phyloP scores from a whole-genome alignment of 257 asterid species.

The Solanum lycopersicoides region DNA sequence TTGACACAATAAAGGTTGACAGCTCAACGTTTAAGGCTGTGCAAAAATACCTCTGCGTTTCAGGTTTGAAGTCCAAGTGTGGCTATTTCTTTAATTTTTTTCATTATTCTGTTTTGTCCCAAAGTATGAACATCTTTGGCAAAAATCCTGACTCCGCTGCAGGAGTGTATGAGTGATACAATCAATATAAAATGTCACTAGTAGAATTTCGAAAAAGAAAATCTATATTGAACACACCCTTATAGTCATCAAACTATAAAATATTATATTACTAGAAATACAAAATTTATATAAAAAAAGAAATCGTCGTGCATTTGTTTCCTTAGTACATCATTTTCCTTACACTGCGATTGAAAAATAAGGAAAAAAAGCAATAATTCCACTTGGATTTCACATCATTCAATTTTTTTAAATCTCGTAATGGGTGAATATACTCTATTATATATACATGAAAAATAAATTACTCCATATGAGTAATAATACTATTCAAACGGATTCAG shows the following conservation, averaged over 20 bases:
- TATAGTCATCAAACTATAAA: not conserved
- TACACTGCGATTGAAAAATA: not conserved
- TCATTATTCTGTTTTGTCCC: no score
- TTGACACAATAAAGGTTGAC: no score
- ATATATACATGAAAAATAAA: not conserved
- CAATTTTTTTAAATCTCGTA: not conserved
- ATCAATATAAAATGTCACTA: no score
- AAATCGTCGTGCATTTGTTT: not conserved
- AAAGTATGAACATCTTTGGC: no score
- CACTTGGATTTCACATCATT: not conserved
- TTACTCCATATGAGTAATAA: not conserved
- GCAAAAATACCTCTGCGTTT: no score
- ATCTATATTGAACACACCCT: not conserved
- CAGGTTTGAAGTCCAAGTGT: no score
- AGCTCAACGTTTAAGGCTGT: no score
- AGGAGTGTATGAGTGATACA: no score
- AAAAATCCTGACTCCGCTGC: no score
- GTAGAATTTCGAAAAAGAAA: no score
- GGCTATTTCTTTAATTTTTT: no score
- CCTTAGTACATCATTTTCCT: not conserved
- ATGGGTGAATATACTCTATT: not conserved
- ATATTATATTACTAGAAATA: not conserved
- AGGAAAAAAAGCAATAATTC: not conserved
- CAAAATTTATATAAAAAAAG: not conserved
- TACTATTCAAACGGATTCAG: not conserved